Base-by-base conservation (phyloP, 768 basidiomycete genomes). In the Kwoniella sp. region DNA sequence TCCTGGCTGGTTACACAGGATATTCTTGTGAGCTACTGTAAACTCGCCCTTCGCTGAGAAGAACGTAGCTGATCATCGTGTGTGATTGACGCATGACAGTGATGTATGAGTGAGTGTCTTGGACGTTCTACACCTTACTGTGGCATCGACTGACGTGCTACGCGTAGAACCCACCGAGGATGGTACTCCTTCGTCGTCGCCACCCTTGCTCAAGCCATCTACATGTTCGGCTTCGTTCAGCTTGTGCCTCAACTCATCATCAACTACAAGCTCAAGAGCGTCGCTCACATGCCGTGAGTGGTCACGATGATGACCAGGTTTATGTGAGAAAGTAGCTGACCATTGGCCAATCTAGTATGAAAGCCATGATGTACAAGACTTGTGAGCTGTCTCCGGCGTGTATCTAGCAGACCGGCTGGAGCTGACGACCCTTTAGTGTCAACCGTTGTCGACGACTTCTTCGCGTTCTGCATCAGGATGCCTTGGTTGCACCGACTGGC, bases 111-210 rank as follows among this genome's bases (percentile, higher is more conserved):
- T 73, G 51, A 29, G 67, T 57, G 25, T 50, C 48, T 5, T 2
- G 28, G n/a, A 15, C 8, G 29, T 5, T 26, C 45, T 38, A 38
- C 37, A 34, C n/a, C 38, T n/a, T n/a, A n/a, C n/a, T n/a, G n/a
- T n/a, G n/a, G n/a, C 9, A 52, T 13, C 26, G 29, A 37, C 62
- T 65, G 50, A 65, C 30, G 26, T 15, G 11, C 26, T 23, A 34
- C 26, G 52, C 90, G 90, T 73, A 87, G 91, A 74, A 88, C 89
- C 0, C 93, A 96, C 81, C 86, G 87, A 70, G 90, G 92, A 61
- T 98, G 94, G 95, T 98, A 98, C 81, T 92, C 91, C 72, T 99
- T 96, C 81, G 84, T 91, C 59, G 92, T 98, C 64, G 89, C 91
- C 48, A 96, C 94, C 1, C 85, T 95, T 59, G 94, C 93, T 50